Conservation (phyloP, 768 basidiomycete genomes). For the Mycena alexandri region DNA sequence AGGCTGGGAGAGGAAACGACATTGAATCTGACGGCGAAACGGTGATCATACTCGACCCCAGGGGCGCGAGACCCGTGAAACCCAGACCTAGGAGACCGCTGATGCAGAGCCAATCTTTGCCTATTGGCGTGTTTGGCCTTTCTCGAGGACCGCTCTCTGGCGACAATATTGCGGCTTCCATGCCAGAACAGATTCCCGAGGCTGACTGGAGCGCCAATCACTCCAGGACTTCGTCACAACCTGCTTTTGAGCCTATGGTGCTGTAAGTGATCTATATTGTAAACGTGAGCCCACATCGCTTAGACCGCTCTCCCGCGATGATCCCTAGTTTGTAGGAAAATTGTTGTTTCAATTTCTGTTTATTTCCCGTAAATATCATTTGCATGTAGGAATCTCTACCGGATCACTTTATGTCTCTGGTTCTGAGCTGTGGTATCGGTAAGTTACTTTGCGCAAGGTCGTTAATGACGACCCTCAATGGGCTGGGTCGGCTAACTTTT, state of each 20-base stretch:
- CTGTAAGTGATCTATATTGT: conserved; percentile 22
- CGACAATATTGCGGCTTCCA: background rate
- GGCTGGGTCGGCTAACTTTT: conserved; percentile 11
- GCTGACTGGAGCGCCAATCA: conserved; percentile 57
- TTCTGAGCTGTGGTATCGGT: conserved; percentile 16
- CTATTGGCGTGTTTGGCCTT: conserved; percentile 38
- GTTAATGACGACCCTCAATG: conserved; percentile 17
- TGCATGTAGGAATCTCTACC: conserved; percentile 17
- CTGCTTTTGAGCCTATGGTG: conserved; percentile 37
- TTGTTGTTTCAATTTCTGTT: conserved; percentile 23
- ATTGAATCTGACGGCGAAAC: conserved; percentile 36
- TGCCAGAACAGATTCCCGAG: conserved; percentile 43
- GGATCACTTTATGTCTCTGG: conserved; percentile 14
- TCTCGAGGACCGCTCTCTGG: conserved; percentile 13
- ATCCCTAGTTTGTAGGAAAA: conserved; percentile 22
- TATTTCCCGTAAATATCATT: conserved; percentile 17
- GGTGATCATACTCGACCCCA: conserved; percentile 28
- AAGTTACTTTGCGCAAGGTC: conserved; percentile 9
- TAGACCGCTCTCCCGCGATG: conserved; percentile 18
- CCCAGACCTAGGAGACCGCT: conserved; percentile 51
- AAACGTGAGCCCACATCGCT: conserved; percentile 20
- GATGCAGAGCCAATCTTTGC: conserved; percentile 54
- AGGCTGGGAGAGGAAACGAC: conserved; percentile 34
- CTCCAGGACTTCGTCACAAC: conserved; percentile 38
- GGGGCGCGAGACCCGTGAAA: conserved; percentile 51